Base-by-base conservation (phyloP, 2,329 filamentous ascomycete genomes). In the Colletotrichum horii region DNA sequence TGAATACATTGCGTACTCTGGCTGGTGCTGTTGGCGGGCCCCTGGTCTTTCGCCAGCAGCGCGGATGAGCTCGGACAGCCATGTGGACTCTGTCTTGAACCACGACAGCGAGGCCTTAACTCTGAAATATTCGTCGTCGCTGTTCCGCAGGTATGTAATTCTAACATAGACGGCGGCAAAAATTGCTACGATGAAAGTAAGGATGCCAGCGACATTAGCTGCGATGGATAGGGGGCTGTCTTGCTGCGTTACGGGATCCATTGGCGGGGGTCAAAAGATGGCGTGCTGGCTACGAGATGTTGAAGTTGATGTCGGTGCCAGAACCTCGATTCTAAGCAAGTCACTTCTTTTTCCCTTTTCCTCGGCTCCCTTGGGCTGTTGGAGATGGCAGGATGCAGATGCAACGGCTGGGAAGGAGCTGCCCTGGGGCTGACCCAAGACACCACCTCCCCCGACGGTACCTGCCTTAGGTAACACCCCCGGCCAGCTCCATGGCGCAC, bases 81-180 rank as follows among this genome's bases (percentile, higher is more conserved):
- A 89, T 8, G 83, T 81, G 4, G 85, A 87, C 79, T 89, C 87
- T 1, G 86, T 89, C 78, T 89, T 89, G 79, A 85, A 89, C 87
- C 87, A 89, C 9, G 83, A 85, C 8, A 89, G 81, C 6, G 84
- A 85, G 3, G 85, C 83, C 76, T 89, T 88, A 71, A 88, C 85
- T 43, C 84, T 84, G 75, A 88, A 87, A 71, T 87, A 88, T 79
- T 89, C 87, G 12, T 83, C 82, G 73, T 88, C 84, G 68, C 87
- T 87, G 76, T 87, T 87, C 48, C 85, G 85, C 28, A 89, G 80
- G 74, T 88, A 87, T 9, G 82, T 85, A 62, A 89, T 77, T 38
- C 86, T 85, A 6, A 83, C 86, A 71, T 87, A 88, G n/a, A 82
- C 77, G 0, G 87, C 83, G 3, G 87, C 86, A 1, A 83, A 75